Percentiles rank a stretch among this genome's conserved stretches.
Evolutionary conservation across 768 basidiomycete genomes (phyloP).

Genomic region (Clitopilus hobsonii): DNA sequence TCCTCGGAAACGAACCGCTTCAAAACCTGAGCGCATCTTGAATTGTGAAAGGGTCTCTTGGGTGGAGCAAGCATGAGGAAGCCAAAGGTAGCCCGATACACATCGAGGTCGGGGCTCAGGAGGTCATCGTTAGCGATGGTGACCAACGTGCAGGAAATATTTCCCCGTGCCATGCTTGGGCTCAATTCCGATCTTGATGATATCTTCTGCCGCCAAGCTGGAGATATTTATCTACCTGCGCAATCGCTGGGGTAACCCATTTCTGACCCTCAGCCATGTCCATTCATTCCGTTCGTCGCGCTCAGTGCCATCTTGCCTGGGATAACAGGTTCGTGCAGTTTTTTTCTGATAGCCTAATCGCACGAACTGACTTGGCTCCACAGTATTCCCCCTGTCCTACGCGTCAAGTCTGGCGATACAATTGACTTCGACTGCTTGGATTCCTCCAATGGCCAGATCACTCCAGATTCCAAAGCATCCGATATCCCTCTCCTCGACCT

Average conservation of each 20-base stretch:
- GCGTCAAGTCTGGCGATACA: conserved; percentile 46
- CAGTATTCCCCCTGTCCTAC: conserved; percentile 51
- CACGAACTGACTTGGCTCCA: neutral
- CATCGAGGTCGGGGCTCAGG: too few species aligned
- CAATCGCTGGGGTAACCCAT: neutral
- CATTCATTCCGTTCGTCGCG: conserved; percentile 49
- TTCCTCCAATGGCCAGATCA: conserved; percentile 57
- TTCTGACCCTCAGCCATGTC: conserved; percentile 24
- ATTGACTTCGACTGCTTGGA: conserved; percentile 58
- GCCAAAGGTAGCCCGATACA: too few species aligned
- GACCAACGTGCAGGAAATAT: too few species aligned
- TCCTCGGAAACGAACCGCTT: too few species aligned
- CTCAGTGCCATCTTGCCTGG: conserved; percentile 53
- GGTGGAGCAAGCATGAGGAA: too few species aligned
- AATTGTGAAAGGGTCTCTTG: too few species aligned
- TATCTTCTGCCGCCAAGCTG: neutral
- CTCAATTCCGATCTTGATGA: neutral
- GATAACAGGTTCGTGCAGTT: conserved; percentile 44
- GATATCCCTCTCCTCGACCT: conserved; percentile 38
- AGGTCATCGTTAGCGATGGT: too few species aligned
- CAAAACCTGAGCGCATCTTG: too few species aligned
- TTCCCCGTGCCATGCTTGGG: conserved; percentile 29
- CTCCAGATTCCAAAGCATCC: conserved; percentile 30
- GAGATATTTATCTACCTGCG: neutral
- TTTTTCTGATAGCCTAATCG: neutral